phyloP scores from a whole-genome alignment of 1,284 basidiomycete genomes.

The Earliella scabrosa region DNA sequence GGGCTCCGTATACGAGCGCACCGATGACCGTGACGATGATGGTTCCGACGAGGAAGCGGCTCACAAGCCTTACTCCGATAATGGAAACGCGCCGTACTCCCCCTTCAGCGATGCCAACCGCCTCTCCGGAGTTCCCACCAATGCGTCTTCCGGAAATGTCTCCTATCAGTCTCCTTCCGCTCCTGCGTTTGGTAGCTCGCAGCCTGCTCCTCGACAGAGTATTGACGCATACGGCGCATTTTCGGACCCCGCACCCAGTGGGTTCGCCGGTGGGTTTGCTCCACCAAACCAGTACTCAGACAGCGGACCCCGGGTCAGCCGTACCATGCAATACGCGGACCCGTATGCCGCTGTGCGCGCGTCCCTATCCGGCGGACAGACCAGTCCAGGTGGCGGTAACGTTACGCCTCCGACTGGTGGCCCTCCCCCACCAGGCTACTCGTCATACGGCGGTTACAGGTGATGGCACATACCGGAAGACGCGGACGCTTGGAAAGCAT shows the following conservation, averaged over 20 bases:
- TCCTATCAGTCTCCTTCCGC: slow-evolving; percentile 35
- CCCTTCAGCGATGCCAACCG: slow-evolving; percentile 62
- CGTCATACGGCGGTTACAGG: slow-evolving; percentile 27
- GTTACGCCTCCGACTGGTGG: slow-evolving; percentile 19
- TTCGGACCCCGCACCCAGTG: slow-evolving; percentile 77
- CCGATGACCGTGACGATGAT: slow-evolving; percentile 39
- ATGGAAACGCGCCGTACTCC: slow-evolving; percentile 38
- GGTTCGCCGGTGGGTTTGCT: slow-evolving; percentile 44
- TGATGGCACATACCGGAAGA: neutral
- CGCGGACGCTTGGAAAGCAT: slow-evolving; percentile 8
- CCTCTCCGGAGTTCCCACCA: slow-evolving; percentile 29
- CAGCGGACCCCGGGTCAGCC: slow-evolving; percentile 61
- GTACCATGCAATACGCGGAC: slow-evolving; percentile 89
- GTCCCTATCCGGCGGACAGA: slow-evolving; percentile 29
- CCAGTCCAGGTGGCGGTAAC: slow-evolving; percentile 6
- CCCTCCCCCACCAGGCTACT: slow-evolving; percentile 29
- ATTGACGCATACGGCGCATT: slow-evolving; percentile 89
- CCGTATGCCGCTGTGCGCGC: slow-evolving; percentile 79
- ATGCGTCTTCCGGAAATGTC: slow-evolving; percentile 24
- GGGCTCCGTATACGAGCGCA: slow-evolving; percentile 45
- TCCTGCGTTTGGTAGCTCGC: slow-evolving; percentile 32
- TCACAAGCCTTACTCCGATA: slow-evolving; percentile 25
- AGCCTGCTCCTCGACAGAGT: slow-evolving; percentile 54
- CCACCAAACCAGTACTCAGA: slow-evolving; percentile 39
- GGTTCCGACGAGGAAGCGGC: slow-evolving; percentile 39